Conservation (phyloP, 148 eudicot species). For the Fallopia convolvulus region DNA sequence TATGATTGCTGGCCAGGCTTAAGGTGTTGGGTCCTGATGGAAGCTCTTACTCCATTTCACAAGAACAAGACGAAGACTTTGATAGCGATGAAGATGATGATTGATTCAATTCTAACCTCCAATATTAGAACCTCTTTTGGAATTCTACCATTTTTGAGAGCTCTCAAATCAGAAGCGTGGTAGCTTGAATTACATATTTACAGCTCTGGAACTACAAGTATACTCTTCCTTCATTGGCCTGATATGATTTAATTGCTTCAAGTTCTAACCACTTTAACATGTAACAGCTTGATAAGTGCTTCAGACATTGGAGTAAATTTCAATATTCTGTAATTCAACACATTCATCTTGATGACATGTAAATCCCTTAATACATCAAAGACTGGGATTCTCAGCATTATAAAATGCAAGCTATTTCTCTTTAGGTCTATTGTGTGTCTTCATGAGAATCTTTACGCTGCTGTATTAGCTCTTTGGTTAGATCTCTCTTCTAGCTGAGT, state of each 20-base stretch:
- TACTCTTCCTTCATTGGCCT: neutral
- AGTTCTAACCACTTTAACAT: neutral
- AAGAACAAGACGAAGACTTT: constrained; percentile 23
- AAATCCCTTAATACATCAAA: neutral
- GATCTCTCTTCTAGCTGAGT: no score
- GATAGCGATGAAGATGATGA: constrained; percentile 41
- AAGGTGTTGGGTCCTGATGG: constrained; percentile 61
- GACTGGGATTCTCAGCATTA: neutral
- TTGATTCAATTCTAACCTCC: constrained; percentile 5
- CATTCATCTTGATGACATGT: neutral
- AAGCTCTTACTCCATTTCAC: constrained; percentile 27
- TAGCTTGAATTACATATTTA: neutral
- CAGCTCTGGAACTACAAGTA: neutral
- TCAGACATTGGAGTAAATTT: neutral
- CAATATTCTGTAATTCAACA: neutral
- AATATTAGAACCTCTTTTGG: neutral
- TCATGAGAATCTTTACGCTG: no score
- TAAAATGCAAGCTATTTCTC: neutral
- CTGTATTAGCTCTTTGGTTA: no score
- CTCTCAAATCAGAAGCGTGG: neutral
- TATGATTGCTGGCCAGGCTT: constrained; percentile 28
- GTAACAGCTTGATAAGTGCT: neutral
- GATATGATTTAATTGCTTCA: neutral
- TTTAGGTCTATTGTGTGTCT: neutral
- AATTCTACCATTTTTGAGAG: neutral